Percentiles rank a stretch among this genome's conserved stretches.
Conservation (phyloP, 2,329 filamentous ascomycete genomes). For the Pochonia chlamydosporia region DNA sequence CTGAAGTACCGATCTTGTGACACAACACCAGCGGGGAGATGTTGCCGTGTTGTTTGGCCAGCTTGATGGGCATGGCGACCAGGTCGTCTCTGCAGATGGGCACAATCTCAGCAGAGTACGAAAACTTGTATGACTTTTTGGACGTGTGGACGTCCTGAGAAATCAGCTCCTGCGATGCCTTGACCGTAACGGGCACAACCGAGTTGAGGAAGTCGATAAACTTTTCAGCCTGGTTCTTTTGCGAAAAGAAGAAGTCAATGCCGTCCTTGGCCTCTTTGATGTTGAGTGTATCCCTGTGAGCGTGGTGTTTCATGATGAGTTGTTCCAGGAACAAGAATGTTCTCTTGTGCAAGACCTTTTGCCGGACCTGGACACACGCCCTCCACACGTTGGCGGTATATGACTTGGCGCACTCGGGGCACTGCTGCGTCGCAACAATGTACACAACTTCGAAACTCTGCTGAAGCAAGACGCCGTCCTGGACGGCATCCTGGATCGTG, state of each 20-base stretch:
- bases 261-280: constrained; percentile 97
- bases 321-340: constrained; percentile 72
- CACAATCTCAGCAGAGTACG: constrained; percentile 81
- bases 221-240: constrained; percentile 84
- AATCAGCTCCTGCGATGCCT: constrained; percentile 79
- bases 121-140: constrained; percentile 90
- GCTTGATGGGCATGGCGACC: constrained; percentile 83
- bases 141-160: constrained; percentile 89
- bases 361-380: constrained; percentile 87
- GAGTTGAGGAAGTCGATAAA: constrained; percentile 88
- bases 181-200: constrained; percentile 69
- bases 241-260: constrained; percentile 90
- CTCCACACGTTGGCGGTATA: constrained; percentile 96
- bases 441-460: constrained; percentile 95
- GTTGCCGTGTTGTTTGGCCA: constrained; percentile 83
- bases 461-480: constrained; percentile 66
- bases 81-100: constrained; percentile 97
- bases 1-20: constrained; percentile 78
- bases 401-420: constrained; percentile 89
- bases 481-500: constrained; percentile 72
- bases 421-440: constrained; percentile 86
- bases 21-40: constrained; percentile 83
- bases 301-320: constrained; percentile 88
- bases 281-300: constrained; percentile 90
- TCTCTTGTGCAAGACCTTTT: constrained; percentile 95